These are phyloP conservation scores for Vitis hybrid DNA, from an alignment of 177 flowering plant genomes.

Conservation along the genomic window DNA sequence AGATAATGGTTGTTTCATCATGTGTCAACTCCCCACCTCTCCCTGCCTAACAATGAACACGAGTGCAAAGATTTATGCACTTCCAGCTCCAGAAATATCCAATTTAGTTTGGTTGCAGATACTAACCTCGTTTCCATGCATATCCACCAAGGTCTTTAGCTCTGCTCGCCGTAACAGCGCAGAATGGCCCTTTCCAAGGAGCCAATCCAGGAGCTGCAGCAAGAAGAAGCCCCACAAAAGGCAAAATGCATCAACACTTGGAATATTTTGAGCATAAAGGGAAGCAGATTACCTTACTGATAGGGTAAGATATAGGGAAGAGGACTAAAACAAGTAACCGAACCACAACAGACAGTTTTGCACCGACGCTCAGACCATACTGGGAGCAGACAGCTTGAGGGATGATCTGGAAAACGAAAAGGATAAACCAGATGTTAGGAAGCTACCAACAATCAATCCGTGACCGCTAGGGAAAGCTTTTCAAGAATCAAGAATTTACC, in stretches of 20 bases:
- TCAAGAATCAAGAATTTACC: constrained; percentile 26
- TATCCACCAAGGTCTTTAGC: constrained; percentile 57
- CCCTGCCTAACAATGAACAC: constrained; percentile 40
- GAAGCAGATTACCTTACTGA: constrained; percentile 46
- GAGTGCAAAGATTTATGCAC: no score
- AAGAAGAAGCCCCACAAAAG: constrained; percentile 1
- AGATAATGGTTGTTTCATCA: constrained; percentile 58
- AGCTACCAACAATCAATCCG: no score
- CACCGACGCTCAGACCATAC: constrained; percentile 60
- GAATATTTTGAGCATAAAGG: neutral
- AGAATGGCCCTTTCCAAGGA: constrained; percentile 64
- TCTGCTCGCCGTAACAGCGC: constrained; percentile 71
- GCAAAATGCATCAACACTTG: neutral
- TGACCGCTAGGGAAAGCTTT: neutral
- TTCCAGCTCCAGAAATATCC: neutral
- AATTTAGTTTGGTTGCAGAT: constrained; percentile 4
- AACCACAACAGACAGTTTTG: constrained; percentile 44
- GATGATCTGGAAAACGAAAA: constrained; percentile 37
- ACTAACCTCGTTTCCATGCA: constrained; percentile 76
- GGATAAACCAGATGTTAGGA: neutral
- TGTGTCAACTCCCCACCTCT: constrained; percentile 65
- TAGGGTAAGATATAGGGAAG: constrained; percentile 55
- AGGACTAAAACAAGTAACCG: constrained; percentile 41
- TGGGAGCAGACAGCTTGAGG: constrained; percentile 62
- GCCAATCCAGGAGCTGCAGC: constrained; percentile 57